Evolutionary conservation across 1,284 basidiomycete genomes (phyloP).

Genomic region (Rhodotorula mucilaginosa): DNA sequence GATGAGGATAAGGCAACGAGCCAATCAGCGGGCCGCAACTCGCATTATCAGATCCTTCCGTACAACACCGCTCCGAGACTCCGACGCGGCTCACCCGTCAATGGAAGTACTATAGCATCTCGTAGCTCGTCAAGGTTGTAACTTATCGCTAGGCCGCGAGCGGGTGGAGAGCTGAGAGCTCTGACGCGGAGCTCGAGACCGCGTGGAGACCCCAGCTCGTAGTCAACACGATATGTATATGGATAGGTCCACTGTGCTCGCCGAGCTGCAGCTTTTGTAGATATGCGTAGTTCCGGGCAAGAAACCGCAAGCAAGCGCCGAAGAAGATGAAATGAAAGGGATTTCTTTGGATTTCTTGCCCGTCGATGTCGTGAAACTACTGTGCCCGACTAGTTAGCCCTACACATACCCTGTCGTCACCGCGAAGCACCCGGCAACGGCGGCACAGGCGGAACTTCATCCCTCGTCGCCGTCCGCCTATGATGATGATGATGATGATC

Average conservation of each 20-base stretch:
- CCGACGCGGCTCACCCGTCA: neutral
- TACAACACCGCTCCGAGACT: neutral
- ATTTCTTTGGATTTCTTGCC: no score
- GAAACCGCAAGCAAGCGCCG: neutral
- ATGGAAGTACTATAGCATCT: neutral
- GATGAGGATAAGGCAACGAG: no score
- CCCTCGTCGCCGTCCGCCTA: neutral
- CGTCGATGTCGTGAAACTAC: no score
- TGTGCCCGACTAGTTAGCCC: no score
- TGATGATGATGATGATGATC: neutral
- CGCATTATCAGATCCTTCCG: no score
- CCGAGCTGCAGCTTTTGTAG: no score
- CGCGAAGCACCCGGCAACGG: neutral
- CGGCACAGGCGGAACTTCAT: slow-evolving; percentile 1
- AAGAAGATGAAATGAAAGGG: neutral
- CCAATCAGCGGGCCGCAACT: no score
- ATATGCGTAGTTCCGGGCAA: neutral
- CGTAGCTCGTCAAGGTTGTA: neutral
- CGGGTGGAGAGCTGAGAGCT: no score
- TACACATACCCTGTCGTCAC: neutral
- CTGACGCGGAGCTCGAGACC: no score
- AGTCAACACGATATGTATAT: no score
- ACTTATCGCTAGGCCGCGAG: neutral
- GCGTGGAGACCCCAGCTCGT: no score
- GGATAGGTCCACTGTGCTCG: no score